Evolutionary conservation across 768 basidiomycete species (phyloP), one percentile per base, ranked within the genome.

Genomic region (Trametes cubensis): DNA sequence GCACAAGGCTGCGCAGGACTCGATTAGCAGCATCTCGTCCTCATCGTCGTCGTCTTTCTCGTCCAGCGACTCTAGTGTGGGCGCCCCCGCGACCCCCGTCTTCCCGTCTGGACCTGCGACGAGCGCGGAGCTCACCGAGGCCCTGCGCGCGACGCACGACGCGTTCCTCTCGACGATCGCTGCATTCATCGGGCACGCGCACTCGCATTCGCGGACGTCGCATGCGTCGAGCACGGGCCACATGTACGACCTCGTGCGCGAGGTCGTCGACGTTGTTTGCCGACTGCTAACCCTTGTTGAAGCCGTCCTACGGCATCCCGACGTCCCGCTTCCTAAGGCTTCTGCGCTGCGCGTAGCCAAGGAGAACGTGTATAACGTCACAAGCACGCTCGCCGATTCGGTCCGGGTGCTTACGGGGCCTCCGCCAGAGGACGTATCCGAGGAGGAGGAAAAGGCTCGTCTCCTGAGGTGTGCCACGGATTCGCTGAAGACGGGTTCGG

Each of bases 131-230:
- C 84, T 92, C 6, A 80, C 90, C 74, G 88, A 89, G 60, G 86
- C 88, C 7, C 81, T 97, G 47, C 85, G 89, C n/a, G 76, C 80
- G 63, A 92, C 92, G 15, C 94, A 97, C 71, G 95, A 97, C 71
- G 85, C 89, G 51, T 90, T 95, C 69, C 80, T 98, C 13, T 96
- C 94, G 5, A 92, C 94, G 20, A 94, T 97, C 70, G 95, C 97
- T 21, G 96, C 95, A 6, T 95, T 99, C 73, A 97, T 99, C 68
- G 96, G 95, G 1, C 95, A 98, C 71, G 92, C 94, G 1, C 96
- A 98, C 69, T 92, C 92, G 17, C 92, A 98, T 79, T 88, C 92
- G 21, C 87, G 92, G 47, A 81, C 85, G 42, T 92, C 92, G 28
- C 95, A 98, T 74, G 94, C 96, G 0, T 92, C 94, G 6, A 93